A percentile compares a stretch with the other conserved stretches of the same genome.
Conservation (phyloP, 1,284 basidiomycete species). For the Trichosporon sp. region DNA sequence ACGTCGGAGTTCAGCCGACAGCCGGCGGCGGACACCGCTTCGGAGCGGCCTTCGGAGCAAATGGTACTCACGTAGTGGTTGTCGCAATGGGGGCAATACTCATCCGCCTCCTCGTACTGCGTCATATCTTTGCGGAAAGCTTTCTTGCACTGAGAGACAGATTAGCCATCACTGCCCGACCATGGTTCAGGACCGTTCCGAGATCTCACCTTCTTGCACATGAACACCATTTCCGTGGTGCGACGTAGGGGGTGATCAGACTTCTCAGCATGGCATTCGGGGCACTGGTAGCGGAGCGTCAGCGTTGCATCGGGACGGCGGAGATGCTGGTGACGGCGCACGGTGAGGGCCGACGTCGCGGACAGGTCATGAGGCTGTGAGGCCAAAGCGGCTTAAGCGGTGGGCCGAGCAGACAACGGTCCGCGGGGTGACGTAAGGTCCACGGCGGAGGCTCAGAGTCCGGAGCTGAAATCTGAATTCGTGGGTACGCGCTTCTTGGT, state of each 20-base stretch:
- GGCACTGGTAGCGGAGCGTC: conserved; percentile 54
- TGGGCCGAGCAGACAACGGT: background rate
- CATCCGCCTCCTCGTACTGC: conserved; percentile 88
- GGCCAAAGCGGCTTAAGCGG: background rate
- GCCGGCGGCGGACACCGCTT: background rate
- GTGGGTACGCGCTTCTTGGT: background rate
- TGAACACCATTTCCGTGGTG: conserved; percentile 84
- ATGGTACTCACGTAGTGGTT: conserved; percentile 78
- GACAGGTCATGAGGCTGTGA: no score
- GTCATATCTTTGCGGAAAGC: conserved; percentile 93
- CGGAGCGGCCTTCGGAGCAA: no score
- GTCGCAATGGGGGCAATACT: conserved; percentile 96
- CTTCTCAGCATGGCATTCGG: conserved; percentile 84
- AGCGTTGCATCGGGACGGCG: background rate
- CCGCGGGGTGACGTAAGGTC: background rate
- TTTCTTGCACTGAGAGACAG: conserved; percentile 64
- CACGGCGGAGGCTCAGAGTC: background rate
- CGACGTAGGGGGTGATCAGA: conserved; percentile 68
- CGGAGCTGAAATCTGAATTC: background rate
- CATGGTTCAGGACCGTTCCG: background rate
- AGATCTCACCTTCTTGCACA: conserved; percentile 72
- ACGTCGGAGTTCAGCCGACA: background rate
- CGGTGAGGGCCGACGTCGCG: background rate
- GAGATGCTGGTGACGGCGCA: background rate
- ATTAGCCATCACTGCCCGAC: background rate